Conservation (phyloP, 257 asterid species). For the Leonotis leonurus region DNA sequence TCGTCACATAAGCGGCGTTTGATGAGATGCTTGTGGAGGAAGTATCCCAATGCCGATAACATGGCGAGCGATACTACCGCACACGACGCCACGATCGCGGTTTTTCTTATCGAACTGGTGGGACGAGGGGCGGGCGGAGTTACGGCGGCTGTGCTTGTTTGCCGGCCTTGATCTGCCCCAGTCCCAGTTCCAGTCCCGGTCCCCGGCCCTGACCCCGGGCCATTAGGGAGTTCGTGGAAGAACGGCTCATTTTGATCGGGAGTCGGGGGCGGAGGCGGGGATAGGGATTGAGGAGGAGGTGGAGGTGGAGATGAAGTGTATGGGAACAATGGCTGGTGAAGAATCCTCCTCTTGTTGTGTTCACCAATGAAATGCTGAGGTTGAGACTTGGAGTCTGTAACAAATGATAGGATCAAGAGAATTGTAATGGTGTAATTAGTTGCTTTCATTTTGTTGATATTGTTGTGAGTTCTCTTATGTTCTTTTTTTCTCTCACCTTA, state of each 20-base stretch:
- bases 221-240: constrained; percentile 75
- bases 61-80: constrained; percentile 53
- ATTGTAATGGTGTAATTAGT: constrained; percentile 22
- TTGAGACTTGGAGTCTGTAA: constrained; percentile 18
- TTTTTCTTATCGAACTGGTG: constrained; percentile 43
- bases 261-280: constrained; percentile 31
- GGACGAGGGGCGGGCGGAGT: constrained; percentile 31
- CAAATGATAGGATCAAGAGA: constrained; percentile 29
- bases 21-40: constrained; percentile 42
- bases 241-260: constrained; percentile 79
- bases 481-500: constrained; percentile 35
- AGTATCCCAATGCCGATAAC: constrained; percentile 55
- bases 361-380: constrained; percentile 3
- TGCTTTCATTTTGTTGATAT: constrained; percentile 38
- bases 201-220: constrained; percentile 45
- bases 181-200: no score
- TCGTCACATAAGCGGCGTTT: constrained; percentile 41
- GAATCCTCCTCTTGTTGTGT: constrained; percentile 48
- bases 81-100: constrained; percentile 54
- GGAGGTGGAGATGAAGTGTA: constrained; percentile 36
- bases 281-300: not conserved
- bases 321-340: constrained; percentile 79
- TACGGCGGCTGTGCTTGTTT: not conserved
- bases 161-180: no score
- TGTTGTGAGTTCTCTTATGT: constrained; percentile 10